These are phyloP conservation scores for Penicillium arizonense DNA, from an alignment of 495 filamentous ascomycete genomes.

Conservation along the genomic window DNA sequence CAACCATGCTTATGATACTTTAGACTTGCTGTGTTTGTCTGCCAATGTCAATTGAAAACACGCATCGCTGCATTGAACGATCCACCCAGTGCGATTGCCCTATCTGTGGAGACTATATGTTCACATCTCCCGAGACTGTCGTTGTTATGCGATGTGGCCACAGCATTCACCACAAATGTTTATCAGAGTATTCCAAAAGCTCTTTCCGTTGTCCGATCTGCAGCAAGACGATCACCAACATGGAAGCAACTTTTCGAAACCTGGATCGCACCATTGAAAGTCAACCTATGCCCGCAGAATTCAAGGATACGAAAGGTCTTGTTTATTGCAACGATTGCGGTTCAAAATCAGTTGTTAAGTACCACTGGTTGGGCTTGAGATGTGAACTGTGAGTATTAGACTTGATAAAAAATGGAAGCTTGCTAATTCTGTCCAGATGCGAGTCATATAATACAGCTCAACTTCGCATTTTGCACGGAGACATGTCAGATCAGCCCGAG, in stretches of 20 bases:
- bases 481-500: slow-evolving; percentile 25
- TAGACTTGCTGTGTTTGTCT: slow-evolving; percentile 92
- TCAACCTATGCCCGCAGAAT: slow-evolving; percentile 90
- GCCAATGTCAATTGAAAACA: slow-evolving; percentile 71
- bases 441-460: slow-evolving; percentile 83
- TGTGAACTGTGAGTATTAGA: slow-evolving; percentile 62
- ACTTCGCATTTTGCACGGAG: slow-evolving; percentile 56
- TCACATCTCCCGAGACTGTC: slow-evolving; percentile 83
- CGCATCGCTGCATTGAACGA: slow-evolving; percentile 93
- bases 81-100: slow-evolving; percentile 95
- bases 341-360: slow-evolving; percentile 77
- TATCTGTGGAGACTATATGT: slow-evolving; percentile 98
- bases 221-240: slow-evolving; percentile 89
- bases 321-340: slow-evolving; percentile 94
- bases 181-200: slow-evolving; percentile 75
- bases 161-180: slow-evolving; percentile 87
- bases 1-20: slow-evolving; percentile 14
- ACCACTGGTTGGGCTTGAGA: slow-evolving; percentile 93
- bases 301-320: slow-evolving; percentile 73
- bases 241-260: slow-evolving; percentile 93
- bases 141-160: slow-evolving; percentile 97
- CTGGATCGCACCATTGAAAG: slow-evolving; percentile 78
- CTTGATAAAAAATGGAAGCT: neutral
- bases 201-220: slow-evolving; percentile 96
- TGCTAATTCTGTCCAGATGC: slow-evolving; percentile 48